These are phyloP conservation scores for Penicillium herquei DNA, from an alignment of 495 filamentous ascomycete genomes.

Conservation along the genomic window DNA sequence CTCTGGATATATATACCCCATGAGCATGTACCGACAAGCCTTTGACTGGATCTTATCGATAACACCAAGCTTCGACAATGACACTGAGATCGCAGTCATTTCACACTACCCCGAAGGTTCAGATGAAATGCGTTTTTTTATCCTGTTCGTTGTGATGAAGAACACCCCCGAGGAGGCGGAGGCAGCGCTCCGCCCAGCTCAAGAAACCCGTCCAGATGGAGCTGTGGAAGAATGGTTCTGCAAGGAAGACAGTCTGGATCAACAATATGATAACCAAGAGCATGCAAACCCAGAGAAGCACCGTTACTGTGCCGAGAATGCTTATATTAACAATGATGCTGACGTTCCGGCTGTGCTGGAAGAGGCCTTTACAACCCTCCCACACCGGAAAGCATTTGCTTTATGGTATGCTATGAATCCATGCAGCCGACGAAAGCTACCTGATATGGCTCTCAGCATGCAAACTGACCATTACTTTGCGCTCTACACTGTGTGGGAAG, in stretches of 20 bases:
- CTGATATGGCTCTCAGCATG: slow-evolving; percentile 52
- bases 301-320: slow-evolving; percentile 51
- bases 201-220: slow-evolving; percentile 34
- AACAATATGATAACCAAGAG: slow-evolving; percentile 41
- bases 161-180: slow-evolving; percentile 28
- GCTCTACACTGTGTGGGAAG: slow-evolving; percentile 51
- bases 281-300: slow-evolving; percentile 39
- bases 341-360: slow-evolving; percentile 43
- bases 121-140: slow-evolving; percentile 31
- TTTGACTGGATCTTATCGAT: slow-evolving; percentile 44
- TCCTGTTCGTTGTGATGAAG: slow-evolving; percentile 44
- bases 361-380: slow-evolving; percentile 43
- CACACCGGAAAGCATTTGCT: slow-evolving; percentile 34
- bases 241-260: slow-evolving; percentile 35
- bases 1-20: slow-evolving; percentile 45
- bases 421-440: slow-evolving; percentile 31
- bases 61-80: slow-evolving; percentile 32
- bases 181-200: slow-evolving; percentile 28
- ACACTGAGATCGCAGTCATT: slow-evolving; percentile 44
- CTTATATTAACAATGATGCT: slow-evolving; percentile 42
- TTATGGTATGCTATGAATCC: slow-evolving; percentile 53
- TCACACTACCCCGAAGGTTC: slow-evolving; percentile 25
- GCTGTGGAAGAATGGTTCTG: slow-evolving; percentile 29
- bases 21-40: slow-evolving; percentile 35
- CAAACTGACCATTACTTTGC: slow-evolving; percentile 56